A percentile compares a stretch with the other conserved stretches of the same genome.
phyloP scores from a whole-genome alignment of 176 grass and related monocot genomes.

The Triticum monococcum region DNA sequence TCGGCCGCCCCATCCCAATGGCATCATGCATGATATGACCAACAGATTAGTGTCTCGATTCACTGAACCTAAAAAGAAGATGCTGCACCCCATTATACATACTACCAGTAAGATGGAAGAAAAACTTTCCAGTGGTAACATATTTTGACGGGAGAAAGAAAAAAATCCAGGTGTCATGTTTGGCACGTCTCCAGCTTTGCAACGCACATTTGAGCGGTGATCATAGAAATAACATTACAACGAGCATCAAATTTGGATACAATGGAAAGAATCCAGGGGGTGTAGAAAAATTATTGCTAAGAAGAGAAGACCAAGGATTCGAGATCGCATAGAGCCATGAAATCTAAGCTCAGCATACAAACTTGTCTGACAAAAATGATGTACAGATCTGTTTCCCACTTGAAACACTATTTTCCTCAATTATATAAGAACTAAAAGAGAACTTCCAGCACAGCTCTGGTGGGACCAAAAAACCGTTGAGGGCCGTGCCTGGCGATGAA shows the following conservation, averaged over 20 bases:
- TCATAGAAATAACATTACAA: not conserved
- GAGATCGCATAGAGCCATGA: not conserved
- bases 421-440: not conserved
- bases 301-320: not conserved
- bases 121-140: not conserved
- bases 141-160: not conserved
- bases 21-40: constrained; percentile 28
- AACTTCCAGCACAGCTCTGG: not conserved
- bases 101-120: not conserved
- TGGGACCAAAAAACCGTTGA: not conserved
- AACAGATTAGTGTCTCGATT: not conserved
- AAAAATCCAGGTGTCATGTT: not conserved
- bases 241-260: not conserved
- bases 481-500: not conserved
- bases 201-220: not conserved
- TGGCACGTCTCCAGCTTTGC: not conserved
- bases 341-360: not conserved
- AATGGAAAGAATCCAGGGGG: not conserved
- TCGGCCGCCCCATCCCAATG: not conserved
- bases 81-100: not conserved
- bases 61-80: constrained; percentile 3
- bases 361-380: not conserved
- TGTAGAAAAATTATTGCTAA: no score
- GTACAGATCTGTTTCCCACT: constrained; percentile 22
- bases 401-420: not conserved